A percentile compares a stretch with the other conserved stretches of the same genome.
Evolutionary conservation across 345 rosid genomes (phyloP).

Genomic region (Erodium maritimum): DNA sequence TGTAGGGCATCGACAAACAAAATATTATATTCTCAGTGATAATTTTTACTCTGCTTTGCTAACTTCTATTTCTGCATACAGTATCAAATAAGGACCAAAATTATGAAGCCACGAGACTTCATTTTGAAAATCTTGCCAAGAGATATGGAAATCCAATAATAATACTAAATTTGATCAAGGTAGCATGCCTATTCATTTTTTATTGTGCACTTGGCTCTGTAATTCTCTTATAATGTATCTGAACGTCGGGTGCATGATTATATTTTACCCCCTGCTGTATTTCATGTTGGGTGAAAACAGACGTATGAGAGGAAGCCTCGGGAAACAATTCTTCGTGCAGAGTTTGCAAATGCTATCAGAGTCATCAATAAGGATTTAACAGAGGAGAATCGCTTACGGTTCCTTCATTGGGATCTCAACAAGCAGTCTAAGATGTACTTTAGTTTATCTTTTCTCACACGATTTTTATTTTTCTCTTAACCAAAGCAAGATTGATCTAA

Average conservation of each 20-base stretch:
- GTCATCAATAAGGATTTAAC: conserved; percentile 47
- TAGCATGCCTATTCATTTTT: conserved; percentile 14
- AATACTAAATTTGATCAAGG: conserved; percentile 83
- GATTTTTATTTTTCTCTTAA: neutral
- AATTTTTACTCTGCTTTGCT: conserved; percentile 9
- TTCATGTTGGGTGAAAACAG: conserved; percentile 27
- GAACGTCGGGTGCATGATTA: conserved; percentile 7
- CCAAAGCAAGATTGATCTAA: conserved; percentile 9
- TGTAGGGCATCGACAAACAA: conserved; percentile 34
- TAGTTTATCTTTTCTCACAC: neutral
- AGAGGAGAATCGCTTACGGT: conserved; percentile 57
- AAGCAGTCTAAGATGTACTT: conserved; percentile 61
- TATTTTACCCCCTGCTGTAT: conserved; percentile 9
- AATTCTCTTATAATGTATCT: conserved; percentile 6
- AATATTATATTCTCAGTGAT: neutral
- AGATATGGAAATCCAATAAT: conserved; percentile 93
- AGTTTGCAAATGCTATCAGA: conserved; percentile 69
- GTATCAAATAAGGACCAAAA: conserved; percentile 68
- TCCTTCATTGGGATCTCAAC: conserved; percentile 83
- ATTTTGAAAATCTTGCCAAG: conserved; percentile 74
- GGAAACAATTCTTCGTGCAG: conserved; percentile 72
- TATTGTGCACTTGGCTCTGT: neutral
- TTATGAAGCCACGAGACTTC: conserved; percentile 81
- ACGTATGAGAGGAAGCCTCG: conserved; percentile 80
- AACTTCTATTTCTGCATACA: conserved; percentile 24